Evolutionary conservation across 192 early-diverging fungal species (phyloP), one percentile per base, ranked within the genome.

Genomic region (Gonapodya prolifera): DNA sequence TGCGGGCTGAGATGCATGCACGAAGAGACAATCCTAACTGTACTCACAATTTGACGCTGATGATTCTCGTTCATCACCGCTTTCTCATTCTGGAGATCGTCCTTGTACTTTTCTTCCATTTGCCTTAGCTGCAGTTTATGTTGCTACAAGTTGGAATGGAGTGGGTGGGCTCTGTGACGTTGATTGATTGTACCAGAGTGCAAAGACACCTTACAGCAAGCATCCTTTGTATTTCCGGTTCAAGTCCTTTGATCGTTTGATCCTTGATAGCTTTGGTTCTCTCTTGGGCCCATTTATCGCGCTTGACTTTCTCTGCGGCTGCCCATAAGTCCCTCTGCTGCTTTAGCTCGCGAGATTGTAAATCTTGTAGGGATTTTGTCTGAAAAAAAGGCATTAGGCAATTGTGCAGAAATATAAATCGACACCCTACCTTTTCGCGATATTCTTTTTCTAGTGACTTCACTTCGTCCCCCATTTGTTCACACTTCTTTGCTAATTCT

Each of bases 261-360:
- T 89, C 88, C 75, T 89, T 89, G 70, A 89, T 89, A 2, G 78
- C 61, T 75, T 89, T 89, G 8, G 85, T 86, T 70, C 86, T 87
- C 35, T 87, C 87, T 45, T 85, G 81, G n/a, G 89, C 89, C 88
- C 87, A 89, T 73, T 89, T 89, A 30, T 89, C 88, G 2, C 88
- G 80, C 61, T 85, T 89, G 34, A 89, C 76, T 73, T 89, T 89
- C 61, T 89, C 88, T 13, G 83, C 81, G 8, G 86, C 83, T 74
- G 83, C 79, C 88, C 88, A 89, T 35, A 89, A 0, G 35, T 88
- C 86, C 30, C 79, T 34, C 69, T 89, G 87, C 74, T 88, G 83
- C 76, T 85, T 86, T 13, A 89, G 34, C 13, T 89, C 86, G 17
- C 81, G 34, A 1, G 36, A 34, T 69, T 89, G 83, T 33, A 82